Conservation (phyloP, 164 flowering plant genomes). For the Echeveria elegans region DNA sequence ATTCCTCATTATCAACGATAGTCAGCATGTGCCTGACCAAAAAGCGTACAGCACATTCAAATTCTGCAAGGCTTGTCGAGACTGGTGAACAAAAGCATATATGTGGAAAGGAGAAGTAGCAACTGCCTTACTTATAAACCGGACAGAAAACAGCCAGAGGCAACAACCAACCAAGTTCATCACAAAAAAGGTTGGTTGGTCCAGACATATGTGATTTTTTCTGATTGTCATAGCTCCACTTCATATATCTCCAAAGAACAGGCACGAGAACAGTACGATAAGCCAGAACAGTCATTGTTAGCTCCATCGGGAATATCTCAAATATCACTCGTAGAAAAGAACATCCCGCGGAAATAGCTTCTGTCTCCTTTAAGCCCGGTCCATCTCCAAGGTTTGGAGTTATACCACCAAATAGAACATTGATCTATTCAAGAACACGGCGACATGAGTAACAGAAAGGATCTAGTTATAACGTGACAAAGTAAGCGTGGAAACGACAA, state of each 20-base stretch:
- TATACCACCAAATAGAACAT: constrained; percentile 49
- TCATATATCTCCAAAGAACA: constrained; percentile 86
- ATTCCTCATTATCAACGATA: constrained; percentile 92
- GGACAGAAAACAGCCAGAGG: constrained; percentile 95
- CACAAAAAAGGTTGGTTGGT: constrained; percentile 46
- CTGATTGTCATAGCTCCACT: constrained; percentile 73
- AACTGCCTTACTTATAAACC: constrained; percentile 67
- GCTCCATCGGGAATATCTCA: constrained; percentile 63
- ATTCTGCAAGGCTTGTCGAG: neutral
- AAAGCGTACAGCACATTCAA: constrained; percentile 1
- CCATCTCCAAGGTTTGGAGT: constrained; percentile 25
- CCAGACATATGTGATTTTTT: constrained; percentile 63
- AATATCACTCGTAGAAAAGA: constrained; percentile 74
- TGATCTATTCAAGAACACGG: constrained; percentile 39
- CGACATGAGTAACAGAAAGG: neutral
- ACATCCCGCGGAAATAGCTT: constrained; percentile 78
- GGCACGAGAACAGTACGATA: constrained; percentile 87
- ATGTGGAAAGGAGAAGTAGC: neutral
- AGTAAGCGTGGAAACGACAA: constrained; percentile 13
- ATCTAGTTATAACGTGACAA: neutral
- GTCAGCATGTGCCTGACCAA: constrained; percentile 86
- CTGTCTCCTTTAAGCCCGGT: constrained; percentile 44
- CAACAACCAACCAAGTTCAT: constrained; percentile 83
- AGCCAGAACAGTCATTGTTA: constrained; percentile 76
- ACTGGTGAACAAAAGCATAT: neutral